Evolutionary conservation across 257 asterid genomes (phyloP).

Genomic region (Schizonepeta tenuifolia): DNA sequence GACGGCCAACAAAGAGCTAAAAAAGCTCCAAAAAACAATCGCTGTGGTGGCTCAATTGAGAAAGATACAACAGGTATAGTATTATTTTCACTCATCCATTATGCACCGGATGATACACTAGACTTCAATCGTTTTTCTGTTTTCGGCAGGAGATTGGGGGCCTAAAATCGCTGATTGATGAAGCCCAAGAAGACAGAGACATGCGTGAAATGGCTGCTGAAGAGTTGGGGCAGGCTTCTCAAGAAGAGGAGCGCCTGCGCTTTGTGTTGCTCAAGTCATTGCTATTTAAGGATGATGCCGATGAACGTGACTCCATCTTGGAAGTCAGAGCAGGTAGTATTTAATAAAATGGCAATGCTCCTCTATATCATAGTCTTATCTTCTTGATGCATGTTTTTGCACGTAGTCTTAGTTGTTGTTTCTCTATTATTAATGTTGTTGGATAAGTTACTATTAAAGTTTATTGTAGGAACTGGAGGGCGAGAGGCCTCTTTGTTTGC

Average conservation of each 20-base stretch:
- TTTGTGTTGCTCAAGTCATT: constrained; percentile 70
- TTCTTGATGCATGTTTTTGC: constrained; percentile 15
- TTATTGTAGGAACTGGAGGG: constrained; percentile 83
- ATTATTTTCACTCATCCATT: not conserved
- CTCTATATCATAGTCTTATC: not conserved
- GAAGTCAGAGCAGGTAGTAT: constrained; percentile 94
- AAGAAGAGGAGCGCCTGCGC: constrained; percentile 73
- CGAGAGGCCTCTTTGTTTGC: constrained; percentile 98
- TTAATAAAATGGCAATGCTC: constrained; percentile 3
- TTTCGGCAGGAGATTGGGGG: constrained; percentile 72
- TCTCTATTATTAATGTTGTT: not conserved
- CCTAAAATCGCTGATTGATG: constrained; percentile 61
- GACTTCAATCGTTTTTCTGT: not conserved
- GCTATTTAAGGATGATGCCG: constrained; percentile 94
- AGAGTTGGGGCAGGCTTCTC: constrained; percentile 68
- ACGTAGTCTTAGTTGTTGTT: not conserved
- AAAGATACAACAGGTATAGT: constrained; percentile 66
- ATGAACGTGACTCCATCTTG: constrained; percentile 89
- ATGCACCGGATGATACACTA: not conserved
- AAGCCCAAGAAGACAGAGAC: constrained; percentile 78
- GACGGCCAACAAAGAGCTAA: constrained; percentile 81
- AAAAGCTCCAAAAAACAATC: constrained; percentile 66
- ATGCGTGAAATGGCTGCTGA: constrained; percentile 89
- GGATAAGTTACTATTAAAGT: constrained; percentile 22
- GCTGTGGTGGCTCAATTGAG: constrained; percentile 66